A percentile compares a stretch with the other conserved stretches of the same genome.
These are phyloP conservation scores for Ilex aquifolium DNA, from an alignment of 257 asterid species.

Conservation along the genomic window DNA sequence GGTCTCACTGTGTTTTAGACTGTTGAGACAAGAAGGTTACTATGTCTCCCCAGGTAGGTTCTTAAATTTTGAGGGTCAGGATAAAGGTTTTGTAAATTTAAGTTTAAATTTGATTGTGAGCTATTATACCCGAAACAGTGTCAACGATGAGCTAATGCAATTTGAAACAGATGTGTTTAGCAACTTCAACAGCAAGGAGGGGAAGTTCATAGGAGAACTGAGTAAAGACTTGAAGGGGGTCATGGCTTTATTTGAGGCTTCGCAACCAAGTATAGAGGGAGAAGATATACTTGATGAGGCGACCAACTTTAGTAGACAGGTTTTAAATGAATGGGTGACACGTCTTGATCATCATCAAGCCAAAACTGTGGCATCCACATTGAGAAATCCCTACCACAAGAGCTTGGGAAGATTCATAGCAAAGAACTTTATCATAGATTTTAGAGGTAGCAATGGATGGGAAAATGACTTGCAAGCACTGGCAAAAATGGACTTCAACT, in stretches of 20 bases:
- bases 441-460: constrained; percentile 13
- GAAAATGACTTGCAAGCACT: constrained; percentile 27
- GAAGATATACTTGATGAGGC: constrained; percentile 16
- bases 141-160: not conserved
- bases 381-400: constrained; percentile 39
- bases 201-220: not conserved
- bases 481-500: constrained; percentile 16
- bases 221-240: constrained; percentile 5
- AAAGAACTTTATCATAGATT: constrained; percentile 3
- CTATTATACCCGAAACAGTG: not conserved
- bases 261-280: constrained; percentile 8
- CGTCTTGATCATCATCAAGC: not conserved
- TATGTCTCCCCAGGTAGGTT: constrained; percentile 2
- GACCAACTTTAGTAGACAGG: constrained; percentile 19
- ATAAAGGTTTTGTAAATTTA: too few species aligned
- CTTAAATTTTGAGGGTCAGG: not conserved
- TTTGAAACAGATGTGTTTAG: not conserved
- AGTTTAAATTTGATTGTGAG: not conserved
- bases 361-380: constrained; percentile 11
- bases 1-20: constrained; percentile 12
- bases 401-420: constrained; percentile 21
- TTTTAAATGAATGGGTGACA: constrained; percentile 4
- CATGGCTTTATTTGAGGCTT: constrained; percentile 13
- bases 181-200: not conserved
- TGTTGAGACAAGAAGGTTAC: constrained; percentile 7